Conservation (phyloP, 495 filamentous ascomycete genomes). For the Neurospora sp. region DNA sequence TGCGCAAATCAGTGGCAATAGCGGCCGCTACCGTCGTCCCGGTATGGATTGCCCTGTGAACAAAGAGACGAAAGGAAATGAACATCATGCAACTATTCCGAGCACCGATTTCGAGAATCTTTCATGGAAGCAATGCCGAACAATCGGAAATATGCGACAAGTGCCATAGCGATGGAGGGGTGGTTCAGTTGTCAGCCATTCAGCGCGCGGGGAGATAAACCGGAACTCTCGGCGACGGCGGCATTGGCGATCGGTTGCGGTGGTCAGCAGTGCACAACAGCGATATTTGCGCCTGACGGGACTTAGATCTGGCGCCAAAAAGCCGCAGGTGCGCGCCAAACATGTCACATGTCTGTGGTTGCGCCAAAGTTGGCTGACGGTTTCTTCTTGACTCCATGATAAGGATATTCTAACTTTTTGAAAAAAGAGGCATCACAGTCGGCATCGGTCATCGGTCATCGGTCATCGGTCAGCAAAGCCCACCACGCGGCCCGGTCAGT, state of each 20-base stretch:
- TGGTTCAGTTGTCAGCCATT: neutral
- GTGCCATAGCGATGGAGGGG: neutral
- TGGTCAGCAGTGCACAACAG: neutral
- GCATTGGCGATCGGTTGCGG: neutral
- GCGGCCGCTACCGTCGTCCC: neutral
- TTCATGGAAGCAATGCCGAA: neutral
- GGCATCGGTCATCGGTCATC: neutral
- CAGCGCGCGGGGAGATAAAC: neutral
- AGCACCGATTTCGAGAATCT: neutral
- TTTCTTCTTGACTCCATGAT: neutral
- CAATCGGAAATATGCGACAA: neutral
- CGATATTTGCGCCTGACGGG: neutral
- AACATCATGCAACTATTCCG: neutral
- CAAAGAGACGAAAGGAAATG: neutral
- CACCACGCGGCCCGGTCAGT: neutral
- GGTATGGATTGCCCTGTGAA: neutral
- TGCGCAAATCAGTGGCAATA: neutral
- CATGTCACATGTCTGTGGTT: neutral
- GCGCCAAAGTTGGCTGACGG: neutral
- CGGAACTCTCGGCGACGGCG: neutral
- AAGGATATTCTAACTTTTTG: neutral
- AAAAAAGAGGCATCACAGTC: neutral
- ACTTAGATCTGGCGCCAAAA: neutral
- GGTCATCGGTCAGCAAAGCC: neutral
- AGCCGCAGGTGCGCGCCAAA: neutral